Evolutionary conservation across 257 asterid species (phyloP).

Genomic region (Vinca minor): DNA sequence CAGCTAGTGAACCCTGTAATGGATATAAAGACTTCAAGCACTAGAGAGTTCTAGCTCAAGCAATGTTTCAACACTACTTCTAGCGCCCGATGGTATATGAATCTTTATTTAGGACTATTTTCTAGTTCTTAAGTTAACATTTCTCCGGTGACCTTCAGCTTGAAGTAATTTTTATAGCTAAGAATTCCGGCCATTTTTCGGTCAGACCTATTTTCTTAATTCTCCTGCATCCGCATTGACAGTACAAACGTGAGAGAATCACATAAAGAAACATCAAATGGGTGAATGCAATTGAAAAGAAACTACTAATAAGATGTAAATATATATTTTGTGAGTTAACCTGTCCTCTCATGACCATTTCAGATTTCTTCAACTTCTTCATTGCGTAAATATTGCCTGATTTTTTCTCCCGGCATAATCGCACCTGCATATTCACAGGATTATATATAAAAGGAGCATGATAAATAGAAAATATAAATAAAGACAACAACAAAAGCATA

Average conservation of each 20-base stretch:
- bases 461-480: not conserved
- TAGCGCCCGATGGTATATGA: not conserved
- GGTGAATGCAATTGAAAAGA: not conserved
- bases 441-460: not conserved
- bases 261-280: constrained; percentile 1
- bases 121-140: not conserved
- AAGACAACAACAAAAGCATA: not conserved
- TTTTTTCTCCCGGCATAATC: constrained; percentile 85
- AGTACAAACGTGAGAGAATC: not conserved
- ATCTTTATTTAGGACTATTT: not conserved
- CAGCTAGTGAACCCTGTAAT: not conserved
- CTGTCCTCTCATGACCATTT: constrained; percentile 98
- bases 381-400: constrained; percentile 94
- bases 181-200: not conserved
- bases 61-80: not conserved
- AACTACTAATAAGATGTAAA: not conserved
- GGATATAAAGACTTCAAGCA: not conserved
- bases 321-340: constrained; percentile 28
- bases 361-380: constrained; percentile 97
- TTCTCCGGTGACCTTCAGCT: not conserved
- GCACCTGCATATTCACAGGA: constrained; percentile 52
- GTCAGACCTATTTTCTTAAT: not conserved
- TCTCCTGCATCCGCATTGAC: not conserved
- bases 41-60: not conserved
- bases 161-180: not conserved